Base-by-base conservation (phyloP, 805 yeast genomes). In the Ogataea angusta region DNA sequence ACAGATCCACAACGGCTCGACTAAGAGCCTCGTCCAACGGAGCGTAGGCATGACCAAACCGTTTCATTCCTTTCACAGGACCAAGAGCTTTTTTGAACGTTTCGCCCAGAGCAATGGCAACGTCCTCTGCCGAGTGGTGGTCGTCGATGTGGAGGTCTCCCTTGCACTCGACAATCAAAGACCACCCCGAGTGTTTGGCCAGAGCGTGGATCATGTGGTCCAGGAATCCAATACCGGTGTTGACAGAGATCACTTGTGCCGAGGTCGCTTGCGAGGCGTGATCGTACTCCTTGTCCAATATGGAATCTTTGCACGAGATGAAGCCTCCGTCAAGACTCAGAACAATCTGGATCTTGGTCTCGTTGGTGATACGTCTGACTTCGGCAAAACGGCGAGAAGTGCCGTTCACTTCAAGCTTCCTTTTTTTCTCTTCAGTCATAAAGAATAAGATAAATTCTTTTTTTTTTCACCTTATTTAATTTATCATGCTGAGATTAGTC, bases 141-240 rank as follows among this genome's bases (percentile, higher is more conserved):
- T 93, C 99, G 63, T 93, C 99, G 40, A 93, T 90, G 63, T 89
- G 95, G 52, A 89, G 69, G 62, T 93, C 99, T 32, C 99, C 99
- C 43, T 83, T 76, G 64, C 98, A 91, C 59, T 85, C 95, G 14
- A 93, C 75, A 24, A 86, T 70, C 42, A 93, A 60, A 10, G 96
- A 86, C 99, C 98, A 93, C 13, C 98, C 98, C 1, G 95, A 72
- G 64, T 93, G 99, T 59, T 93, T 93, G 28, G 98, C 96, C 53
- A 93, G 70, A 0, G 99, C 99, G 56, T 91, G 96, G 34, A 93
- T 70, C 99, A 93, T 93, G 64, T 93, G 99, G 68, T 93, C 98
- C 43, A 91, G 67, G 60, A 93, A 93, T 1, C 98, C 99, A 40
- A 93, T 77, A 38, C 99, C 99, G 0, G 98, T 85, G 55, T 86